Base-by-base conservation (phyloP, 2,329 filamentous ascomycete genomes). In the Aspergillus unguis region DNA sequence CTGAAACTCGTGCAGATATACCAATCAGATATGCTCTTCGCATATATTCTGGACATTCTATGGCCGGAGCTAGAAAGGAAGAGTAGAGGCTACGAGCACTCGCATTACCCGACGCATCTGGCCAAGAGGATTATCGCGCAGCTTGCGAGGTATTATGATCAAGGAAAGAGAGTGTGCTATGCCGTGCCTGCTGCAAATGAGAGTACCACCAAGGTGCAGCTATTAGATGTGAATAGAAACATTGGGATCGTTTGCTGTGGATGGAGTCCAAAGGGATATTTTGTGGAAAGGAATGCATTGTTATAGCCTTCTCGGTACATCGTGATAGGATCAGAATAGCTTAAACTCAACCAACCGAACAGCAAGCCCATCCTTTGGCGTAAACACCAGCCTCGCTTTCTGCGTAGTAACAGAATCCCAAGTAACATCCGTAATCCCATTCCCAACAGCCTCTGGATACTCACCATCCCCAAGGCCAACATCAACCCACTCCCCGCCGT, bases 61-160 rank as follows among this genome's bases (percentile, higher is more conserved):
- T 63, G 59, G 59, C 61, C 60, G 32, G 48, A 32, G 2, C 31
- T 63, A 1, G 61, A 63, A 35, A 29, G 9, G 2, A 42, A 40
- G 2, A 56, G 52, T 9, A 50, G 57, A 32, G 61, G 61, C 5
- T 63, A 53, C 40, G 61, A 63, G 40, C 58, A 63, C 44, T 63
- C 61, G 10, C 61, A 63, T 45, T 58, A 57, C 26, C 61, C 61
- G 1, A 63, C 61, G 0, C 61, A 63, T 44, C 48, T 63, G 2
- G 58, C 49, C 5, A 63, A 63, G 48, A 49, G 60, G 3, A 56
- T 60, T 35, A 60, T 63, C 17, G 45, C 53, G 9, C 52, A 55
- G 3, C 28, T 57, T 23, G 55, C 57, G 4, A 44, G 6, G 8
- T 50, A 56, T 11, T 59, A 55, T 55, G 32, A 4, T 2, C 4